phyloP scores from a whole-genome alignment of 73 alveolate genomes.

The Effrenium voratum region DNA sequence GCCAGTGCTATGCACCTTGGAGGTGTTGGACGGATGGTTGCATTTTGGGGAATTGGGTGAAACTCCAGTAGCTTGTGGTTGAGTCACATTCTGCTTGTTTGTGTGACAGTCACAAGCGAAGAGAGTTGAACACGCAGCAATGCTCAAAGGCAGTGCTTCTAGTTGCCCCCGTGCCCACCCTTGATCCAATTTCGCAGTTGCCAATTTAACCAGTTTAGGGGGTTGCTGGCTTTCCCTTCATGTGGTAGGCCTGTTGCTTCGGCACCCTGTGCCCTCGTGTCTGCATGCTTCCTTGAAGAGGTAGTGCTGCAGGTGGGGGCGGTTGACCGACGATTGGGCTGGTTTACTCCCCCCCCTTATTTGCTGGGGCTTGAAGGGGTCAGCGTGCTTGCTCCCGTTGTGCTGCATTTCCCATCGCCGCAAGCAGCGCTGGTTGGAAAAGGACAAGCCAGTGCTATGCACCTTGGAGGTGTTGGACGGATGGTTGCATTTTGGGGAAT shows the following conservation, averaged over 20 bases:
- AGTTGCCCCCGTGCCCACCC: not conserved
- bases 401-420: slow-evolving; percentile 26
- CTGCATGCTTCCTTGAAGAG: not conserved
- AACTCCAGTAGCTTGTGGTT: not conserved
- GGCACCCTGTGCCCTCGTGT: not conserved
- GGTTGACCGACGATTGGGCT: not conserved
- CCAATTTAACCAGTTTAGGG: no score
- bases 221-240: not conserved
- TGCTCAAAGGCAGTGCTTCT: not conserved
- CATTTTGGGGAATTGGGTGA: slow-evolving; percentile 8
- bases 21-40: not conserved
- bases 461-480: not conserved
- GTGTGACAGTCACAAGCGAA: not conserved
- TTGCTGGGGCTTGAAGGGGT: not conserved
- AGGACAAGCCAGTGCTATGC: not conserved
- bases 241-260: not conserved
- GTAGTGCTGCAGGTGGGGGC: not conserved
- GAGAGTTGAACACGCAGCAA: not conserved
- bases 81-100: not conserved
- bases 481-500: not conserved
- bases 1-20: slow-evolving; percentile 2
- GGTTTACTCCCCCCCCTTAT: not conserved
- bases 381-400: not conserved
- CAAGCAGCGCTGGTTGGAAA: slow-evolving; percentile 16
- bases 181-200: not conserved